Evolutionary conservation across 2,329 filamentous ascomycete genomes (phyloP).

Genomic region (Diaporthe sp.): DNA sequence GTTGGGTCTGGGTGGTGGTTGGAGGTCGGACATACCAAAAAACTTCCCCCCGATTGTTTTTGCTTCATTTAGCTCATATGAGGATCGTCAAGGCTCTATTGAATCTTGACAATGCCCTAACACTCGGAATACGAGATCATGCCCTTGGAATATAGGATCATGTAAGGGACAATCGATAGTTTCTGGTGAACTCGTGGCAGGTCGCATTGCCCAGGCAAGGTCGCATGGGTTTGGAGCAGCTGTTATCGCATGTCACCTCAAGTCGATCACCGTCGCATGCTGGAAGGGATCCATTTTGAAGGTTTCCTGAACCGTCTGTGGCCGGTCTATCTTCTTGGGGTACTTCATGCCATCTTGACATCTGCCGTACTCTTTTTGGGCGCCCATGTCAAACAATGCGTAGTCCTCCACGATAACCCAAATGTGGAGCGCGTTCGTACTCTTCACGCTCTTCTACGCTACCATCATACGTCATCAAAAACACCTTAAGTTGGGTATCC

Average conservation of each 20-base stretch:
- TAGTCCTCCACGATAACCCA: not conserved
- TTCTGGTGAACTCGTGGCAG: not conserved
- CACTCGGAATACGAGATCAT: not conserved
- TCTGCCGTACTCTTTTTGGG: not conserved
- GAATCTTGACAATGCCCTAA: not conserved
- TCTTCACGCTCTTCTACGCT: not conserved
- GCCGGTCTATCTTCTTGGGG: slow-evolving; percentile 12
- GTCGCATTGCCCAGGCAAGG: slow-evolving; percentile 18
- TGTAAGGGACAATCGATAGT: not conserved
- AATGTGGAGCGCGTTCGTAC: not conserved
- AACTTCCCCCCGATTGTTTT: not conserved
- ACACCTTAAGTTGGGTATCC: slow-evolving; percentile 11
- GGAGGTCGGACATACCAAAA: slow-evolving; percentile 58
- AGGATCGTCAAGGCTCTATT: slow-evolving; percentile 17
- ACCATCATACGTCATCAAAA: slow-evolving; percentile 11
- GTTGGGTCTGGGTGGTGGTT: slow-evolving; percentile 48
- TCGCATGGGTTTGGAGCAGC: not conserved
- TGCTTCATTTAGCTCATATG: not conserved
- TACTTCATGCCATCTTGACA: slow-evolving; percentile 16
- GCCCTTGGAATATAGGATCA: not conserved
- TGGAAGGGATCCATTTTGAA: not conserved
- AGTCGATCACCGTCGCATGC: not conserved
- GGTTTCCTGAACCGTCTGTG: not conserved
- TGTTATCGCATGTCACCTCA: slow-evolving; percentile 14
- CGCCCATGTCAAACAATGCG: not conserved